Percentiles rank a stretch among this genome's conserved stretches.
Conservation (phyloP, 2,329 filamentous ascomycete species). For the Xylariaceae sp. region DNA sequence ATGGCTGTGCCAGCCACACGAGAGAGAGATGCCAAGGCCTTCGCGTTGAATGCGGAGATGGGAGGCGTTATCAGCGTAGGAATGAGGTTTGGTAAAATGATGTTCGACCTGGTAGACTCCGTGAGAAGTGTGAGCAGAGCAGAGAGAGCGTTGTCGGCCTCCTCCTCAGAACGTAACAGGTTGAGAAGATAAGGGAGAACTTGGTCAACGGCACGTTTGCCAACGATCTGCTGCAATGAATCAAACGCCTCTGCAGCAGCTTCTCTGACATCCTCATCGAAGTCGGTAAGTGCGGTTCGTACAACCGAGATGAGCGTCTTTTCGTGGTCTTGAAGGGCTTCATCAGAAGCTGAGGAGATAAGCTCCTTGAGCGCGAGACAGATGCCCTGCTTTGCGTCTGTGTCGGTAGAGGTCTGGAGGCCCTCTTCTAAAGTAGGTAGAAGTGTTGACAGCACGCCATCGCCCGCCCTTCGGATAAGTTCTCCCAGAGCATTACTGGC, state of each 20-base stretch:
- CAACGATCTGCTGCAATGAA: conserved; percentile 84
- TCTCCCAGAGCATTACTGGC: conserved; percentile 95
- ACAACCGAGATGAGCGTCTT: conserved; percentile 93
- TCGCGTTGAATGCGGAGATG: conserved; percentile 91
- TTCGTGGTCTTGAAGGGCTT: conserved; percentile 89
- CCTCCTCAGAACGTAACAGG: conserved; percentile 76
- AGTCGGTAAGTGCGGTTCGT: conserved; percentile 84
- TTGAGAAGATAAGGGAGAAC: conserved; percentile 88
- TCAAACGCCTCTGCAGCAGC: conserved; percentile 97
- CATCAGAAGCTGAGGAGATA: conserved; percentile 79
- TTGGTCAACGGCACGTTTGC: conserved; percentile 91
- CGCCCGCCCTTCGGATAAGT: conserved; percentile 92
- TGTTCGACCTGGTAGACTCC: conserved; percentile 87
- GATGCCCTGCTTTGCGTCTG: conserved; percentile 92
- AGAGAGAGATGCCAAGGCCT: conserved; percentile 84
- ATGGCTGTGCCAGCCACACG: conserved; percentile 86
- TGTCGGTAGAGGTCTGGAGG: conserved; percentile 79
- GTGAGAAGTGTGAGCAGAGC: conserved; percentile 91
- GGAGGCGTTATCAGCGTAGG: conserved; percentile 86
- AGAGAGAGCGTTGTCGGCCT: conserved; percentile 86
- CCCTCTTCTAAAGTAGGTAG: conserved; percentile 90
- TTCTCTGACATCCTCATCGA: conserved; percentile 83
- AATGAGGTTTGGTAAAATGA: conserved; percentile 92
- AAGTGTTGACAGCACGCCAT: conserved; percentile 81
- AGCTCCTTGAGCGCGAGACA: conserved; percentile 93